Conservation (phyloP, 768 basidiomycete genomes). For the Xerocomus spinulosus region DNA sequence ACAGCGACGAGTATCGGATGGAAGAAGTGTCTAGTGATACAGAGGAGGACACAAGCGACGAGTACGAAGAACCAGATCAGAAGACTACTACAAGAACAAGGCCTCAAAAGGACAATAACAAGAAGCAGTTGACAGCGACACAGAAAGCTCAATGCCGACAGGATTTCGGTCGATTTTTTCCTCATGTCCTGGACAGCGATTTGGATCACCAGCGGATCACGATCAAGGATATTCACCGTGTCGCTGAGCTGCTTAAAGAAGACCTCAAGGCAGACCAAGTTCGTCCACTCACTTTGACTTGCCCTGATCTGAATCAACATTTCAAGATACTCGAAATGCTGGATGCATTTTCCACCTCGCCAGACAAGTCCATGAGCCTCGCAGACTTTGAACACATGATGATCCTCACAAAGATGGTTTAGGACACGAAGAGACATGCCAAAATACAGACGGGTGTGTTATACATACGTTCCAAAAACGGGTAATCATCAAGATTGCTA, state of each 20-base stretch:
- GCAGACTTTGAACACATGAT: constrained; percentile 76
- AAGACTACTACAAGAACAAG: constrained; percentile 1
- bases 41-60: constrained; percentile 29
- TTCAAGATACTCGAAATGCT: constrained; percentile 75
- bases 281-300: constrained; percentile 12
- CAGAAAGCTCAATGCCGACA: constrained; percentile 52
- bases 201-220: constrained; percentile 52
- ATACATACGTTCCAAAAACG: background rate
- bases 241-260: constrained; percentile 61
- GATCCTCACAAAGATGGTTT: constrained; percentile 44
- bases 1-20: constrained; percentile 26
- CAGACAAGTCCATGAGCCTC: constrained; percentile 64
- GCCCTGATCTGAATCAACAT: background rate
- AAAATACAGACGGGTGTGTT: constrained; percentile 1
- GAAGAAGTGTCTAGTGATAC: constrained; percentile 23
- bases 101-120: constrained; percentile 4
- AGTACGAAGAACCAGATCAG: constrained; percentile 22
- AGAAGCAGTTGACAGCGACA: constrained; percentile 39
- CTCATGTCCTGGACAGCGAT: constrained; percentile 42
- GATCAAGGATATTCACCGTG: constrained; percentile 61
- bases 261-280: constrained; percentile 75
- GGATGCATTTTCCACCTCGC: constrained; percentile 62
- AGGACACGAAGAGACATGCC: background rate
- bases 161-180: constrained; percentile 74
- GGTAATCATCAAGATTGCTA: background rate